phyloP scores from a whole-genome alignment of 148 eudicot genomes.

The Chenopodium formosanum region DNA sequence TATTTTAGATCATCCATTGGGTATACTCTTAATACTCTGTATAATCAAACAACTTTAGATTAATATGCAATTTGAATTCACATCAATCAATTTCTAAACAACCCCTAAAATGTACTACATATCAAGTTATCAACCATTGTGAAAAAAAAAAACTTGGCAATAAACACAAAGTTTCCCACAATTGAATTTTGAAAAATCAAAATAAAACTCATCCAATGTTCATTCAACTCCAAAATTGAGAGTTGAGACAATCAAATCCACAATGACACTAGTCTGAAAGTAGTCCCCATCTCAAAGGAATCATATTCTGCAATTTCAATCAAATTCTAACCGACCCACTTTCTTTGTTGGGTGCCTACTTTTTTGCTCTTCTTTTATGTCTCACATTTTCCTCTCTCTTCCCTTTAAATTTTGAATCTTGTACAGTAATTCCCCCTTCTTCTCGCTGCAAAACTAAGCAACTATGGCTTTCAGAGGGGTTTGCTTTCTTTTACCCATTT shows the following conservation, averaged over 20 bases:
- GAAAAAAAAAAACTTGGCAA: no score
- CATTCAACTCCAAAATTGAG: background rate
- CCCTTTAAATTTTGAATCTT: background rate
- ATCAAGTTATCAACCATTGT: no score
- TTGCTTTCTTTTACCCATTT: constrained; percentile 1
- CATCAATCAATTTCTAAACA: no score
- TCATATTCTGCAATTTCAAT: background rate
- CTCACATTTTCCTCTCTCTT: constrained; percentile 2
- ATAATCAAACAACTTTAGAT: no score
- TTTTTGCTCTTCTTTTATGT: background rate
- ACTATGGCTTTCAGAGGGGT: constrained; percentile 63
- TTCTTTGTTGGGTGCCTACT: constrained; percentile 3
- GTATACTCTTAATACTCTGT: no score
- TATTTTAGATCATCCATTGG: no score
- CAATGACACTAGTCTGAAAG: background rate
- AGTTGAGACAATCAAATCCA: background rate
- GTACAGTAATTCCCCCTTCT: background rate
- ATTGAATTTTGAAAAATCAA: no score
- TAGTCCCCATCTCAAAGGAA: constrained; percentile 13
- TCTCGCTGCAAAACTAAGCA: constrained; percentile 30
- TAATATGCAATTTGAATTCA: no score
- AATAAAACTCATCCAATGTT: background rate
- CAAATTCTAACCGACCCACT: constrained; percentile 1
- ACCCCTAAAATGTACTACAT: no score
- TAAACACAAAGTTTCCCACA: no score